These are phyloP conservation scores for Amanita pseudoporphyria DNA, from an alignment of 768 basidiomycete genomes.

Conservation along the genomic window DNA sequence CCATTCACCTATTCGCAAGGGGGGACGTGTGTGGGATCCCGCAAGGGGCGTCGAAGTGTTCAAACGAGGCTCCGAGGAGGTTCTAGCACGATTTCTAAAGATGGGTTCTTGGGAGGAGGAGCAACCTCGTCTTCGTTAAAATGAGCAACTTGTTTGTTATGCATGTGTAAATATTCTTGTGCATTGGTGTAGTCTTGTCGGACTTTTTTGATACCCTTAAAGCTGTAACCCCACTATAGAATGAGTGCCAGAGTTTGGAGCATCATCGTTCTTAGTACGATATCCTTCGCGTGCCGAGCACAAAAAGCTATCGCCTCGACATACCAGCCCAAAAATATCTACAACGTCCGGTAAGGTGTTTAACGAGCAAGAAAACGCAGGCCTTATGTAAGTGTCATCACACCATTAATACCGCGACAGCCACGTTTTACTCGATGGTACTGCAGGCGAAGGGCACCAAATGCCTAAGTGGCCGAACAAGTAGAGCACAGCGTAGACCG, in stretches of 20 bases:
- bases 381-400: neutral
- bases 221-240: neutral
- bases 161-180: neutral
- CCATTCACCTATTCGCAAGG: constrained; percentile 30
- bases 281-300: neutral
- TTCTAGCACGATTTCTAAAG: constrained; percentile 73
- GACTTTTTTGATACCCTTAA: constrained; percentile 3
- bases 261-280: neutral
- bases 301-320: neutral
- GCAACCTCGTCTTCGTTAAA: constrained; percentile 12
- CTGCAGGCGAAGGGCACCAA: constrained; percentile 46
- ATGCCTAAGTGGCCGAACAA: constrained; percentile 26
- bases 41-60: constrained; percentile 78
- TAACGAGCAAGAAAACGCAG: neutral
- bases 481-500: constrained; percentile 32
- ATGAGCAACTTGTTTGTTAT: neutral
- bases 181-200: neutral
- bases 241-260: neutral
- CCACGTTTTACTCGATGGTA: constrained; percentile 34
- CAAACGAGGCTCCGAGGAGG: constrained; percentile 82
- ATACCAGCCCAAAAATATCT: neutral
- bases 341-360: constrained; percentile 1
- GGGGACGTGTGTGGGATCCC: constrained; percentile 76
- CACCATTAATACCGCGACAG: constrained; percentile 11
- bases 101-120: constrained; percentile 68